A percentile compares a stretch with the other conserved stretches of the same genome.
Evolutionary conservation across 1,139 yeast genomes (phyloP).

Genomic region (Yamadazyma trypodendri): DNA sequence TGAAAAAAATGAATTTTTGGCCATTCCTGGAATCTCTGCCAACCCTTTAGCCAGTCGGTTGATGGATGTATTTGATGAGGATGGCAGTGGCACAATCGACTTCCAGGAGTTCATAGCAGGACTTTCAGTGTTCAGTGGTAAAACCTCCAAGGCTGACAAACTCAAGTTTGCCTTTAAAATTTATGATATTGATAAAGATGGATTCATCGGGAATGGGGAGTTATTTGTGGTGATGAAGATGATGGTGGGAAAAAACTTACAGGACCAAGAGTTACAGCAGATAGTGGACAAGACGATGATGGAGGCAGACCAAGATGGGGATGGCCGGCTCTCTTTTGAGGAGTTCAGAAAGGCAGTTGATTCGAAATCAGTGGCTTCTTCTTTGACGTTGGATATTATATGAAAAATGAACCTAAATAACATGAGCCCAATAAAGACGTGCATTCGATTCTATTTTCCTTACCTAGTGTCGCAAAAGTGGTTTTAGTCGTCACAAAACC

Average conservation of each 20-base stretch:
- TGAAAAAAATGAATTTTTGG: slow-evolving; percentile 83
- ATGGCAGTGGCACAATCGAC: slow-evolving; percentile 91
- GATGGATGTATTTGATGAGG: slow-evolving; percentile 92
- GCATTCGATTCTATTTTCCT: too few species aligned
- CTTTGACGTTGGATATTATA: slow-evolving; percentile 52
- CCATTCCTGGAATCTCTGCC: slow-evolving; percentile 88
- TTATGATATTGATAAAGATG: slow-evolving; percentile 95
- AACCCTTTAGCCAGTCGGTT: slow-evolving; percentile 89
- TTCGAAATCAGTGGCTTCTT: slow-evolving; percentile 59
- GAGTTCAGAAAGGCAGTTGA: slow-evolving; percentile 81
- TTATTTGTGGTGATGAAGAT: slow-evolving; percentile 86
- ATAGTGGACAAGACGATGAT: slow-evolving; percentile 92
- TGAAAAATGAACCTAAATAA: slow-evolving; percentile 12
- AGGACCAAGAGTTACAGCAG: slow-evolving; percentile 88
- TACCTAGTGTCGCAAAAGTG: too few species aligned
- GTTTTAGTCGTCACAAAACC: too few species aligned
- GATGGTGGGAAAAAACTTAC: slow-evolving; percentile 94
- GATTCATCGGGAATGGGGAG: slow-evolving; percentile 93
- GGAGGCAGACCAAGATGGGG: slow-evolving; percentile 93
- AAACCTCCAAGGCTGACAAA: slow-evolving; percentile 81
- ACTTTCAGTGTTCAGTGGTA: slow-evolving; percentile 86
- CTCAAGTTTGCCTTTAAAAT: slow-evolving; percentile 87
- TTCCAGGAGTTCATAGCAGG: slow-evolving; percentile 94
- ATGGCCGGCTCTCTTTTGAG: slow-evolving; percentile 80
- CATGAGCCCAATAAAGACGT: background rate